Evolutionary conservation across 768 basidiomycete genomes (phyloP), one percentile per base, ranked within the genome.

Genomic region (Boletus sp.): DNA sequence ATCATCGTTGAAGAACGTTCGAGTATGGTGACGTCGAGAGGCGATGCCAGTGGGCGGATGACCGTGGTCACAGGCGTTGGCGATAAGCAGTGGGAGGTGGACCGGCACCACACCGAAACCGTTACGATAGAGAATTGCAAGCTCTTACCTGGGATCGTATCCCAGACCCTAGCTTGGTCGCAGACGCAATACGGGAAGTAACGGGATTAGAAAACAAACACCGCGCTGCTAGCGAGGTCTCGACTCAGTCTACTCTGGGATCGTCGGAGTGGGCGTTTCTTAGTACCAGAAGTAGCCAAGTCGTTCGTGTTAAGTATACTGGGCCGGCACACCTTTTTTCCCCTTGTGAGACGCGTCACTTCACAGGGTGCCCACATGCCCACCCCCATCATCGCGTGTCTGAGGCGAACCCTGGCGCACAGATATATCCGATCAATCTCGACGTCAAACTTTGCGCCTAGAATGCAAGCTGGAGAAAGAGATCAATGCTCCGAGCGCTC

Each of bases 361-460:
- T 42, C 41, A 42, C 39, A 50, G 50, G 56, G 50, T 45, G 57
- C 2, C 52, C 62, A 54, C 62, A 56, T 63, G 62, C 32, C 57
- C 62, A 63, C 57, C 57, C 61, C 33, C 11, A 47, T 50, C 37
- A 58, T 5, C 17, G 18, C 33, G 18, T 30, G 36, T 28, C 14
- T 18, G 29, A n/a, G 50, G 48, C 9, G 35, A 24, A 39, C 55
- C 58, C 50, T 29, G 12, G 40, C 29, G 29, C 29, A 30, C 35
- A 36, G 45, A 50, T 51, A 12, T 36, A 9, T 12, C 52, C 52
- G 44, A 47, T 47, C 53, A 17, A 18, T 33, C 29, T 46, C 7
- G 36, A 24, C 35, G 24, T 41, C 17, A 18, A 47, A 14, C 37
- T 46, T 45, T 40, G 30, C 8, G 50, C 29, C 49, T 56, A 47